These are phyloP conservation scores for Dactylellina haptotyla DNA, from an alignment of 2,329 filamentous ascomycete genomes.

Conservation along the genomic window DNA sequence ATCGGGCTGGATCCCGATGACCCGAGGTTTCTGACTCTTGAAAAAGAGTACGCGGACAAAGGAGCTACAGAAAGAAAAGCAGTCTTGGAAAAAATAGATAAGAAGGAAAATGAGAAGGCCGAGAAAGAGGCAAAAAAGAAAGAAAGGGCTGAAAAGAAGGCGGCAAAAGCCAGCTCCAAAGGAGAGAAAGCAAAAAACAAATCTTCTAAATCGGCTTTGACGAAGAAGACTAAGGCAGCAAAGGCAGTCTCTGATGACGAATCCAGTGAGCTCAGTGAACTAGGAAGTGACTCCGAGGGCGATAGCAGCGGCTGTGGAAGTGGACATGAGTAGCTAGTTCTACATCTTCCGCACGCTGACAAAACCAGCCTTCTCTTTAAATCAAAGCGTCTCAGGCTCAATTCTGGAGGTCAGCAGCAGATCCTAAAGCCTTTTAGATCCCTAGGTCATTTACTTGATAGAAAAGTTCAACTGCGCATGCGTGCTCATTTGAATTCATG, in stretches of 20 bases:
- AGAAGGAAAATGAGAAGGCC: constrained; percentile 63
- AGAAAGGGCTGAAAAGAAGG: constrained; percentile 32
- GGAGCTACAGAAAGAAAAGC: constrained; percentile 78
- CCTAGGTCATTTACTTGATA: too few species aligned
- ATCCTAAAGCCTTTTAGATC: too few species aligned
- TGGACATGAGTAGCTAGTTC: not conserved
- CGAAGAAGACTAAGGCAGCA: constrained; percentile 6
- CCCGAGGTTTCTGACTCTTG: constrained; percentile 70
- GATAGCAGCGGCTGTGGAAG: constrained; percentile 30
- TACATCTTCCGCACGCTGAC: not conserved
- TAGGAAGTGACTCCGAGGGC: constrained; percentile 15
- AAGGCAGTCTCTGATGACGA: constrained; percentile 5
- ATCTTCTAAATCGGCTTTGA: not conserved
- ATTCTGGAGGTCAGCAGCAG: too few species aligned
- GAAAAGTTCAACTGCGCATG: too few species aligned
- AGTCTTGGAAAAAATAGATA: constrained; percentile 80
- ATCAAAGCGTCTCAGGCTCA: not conserved
- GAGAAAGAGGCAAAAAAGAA: constrained; percentile 45
- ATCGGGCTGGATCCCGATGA: constrained; percentile 83
- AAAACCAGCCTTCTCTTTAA: not conserved
- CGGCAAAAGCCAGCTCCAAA: constrained; percentile 29
- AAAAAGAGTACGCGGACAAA: constrained; percentile 72
- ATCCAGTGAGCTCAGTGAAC: constrained; percentile 31
- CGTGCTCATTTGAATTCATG: too few species aligned
- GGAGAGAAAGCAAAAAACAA: constrained; percentile 25